Evolutionary conservation across 345 rosid genomes (phyloP).

Genomic region (Corchorus capsularis): DNA sequence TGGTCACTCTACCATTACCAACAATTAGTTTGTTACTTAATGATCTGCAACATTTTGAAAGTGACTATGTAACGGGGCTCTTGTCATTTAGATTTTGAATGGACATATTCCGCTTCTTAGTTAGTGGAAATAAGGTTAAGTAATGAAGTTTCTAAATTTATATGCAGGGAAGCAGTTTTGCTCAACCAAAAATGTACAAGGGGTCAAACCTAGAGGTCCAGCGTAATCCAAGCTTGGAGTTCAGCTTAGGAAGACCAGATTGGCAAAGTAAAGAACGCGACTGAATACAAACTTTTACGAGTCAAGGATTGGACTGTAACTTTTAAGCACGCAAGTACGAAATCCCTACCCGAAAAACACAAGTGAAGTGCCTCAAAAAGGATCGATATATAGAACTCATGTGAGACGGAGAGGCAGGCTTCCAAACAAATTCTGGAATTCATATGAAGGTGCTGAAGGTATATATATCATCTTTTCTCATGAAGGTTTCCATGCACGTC

Average conservation of each 20-base stretch:
- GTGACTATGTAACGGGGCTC: not conserved
- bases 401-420: no score
- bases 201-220: constrained; percentile 19
- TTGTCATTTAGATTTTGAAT: not conserved
- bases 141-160: not conserved
- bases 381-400: no score
- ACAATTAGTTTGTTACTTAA: no score
- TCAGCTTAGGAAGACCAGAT: constrained; percentile 44
- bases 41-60: not conserved
- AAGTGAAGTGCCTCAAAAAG: no score
- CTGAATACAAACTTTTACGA: not conserved
- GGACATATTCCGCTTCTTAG: not conserved
- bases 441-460: not conserved
- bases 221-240: constrained; percentile 44
- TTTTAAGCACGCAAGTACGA: no score
- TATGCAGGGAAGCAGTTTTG: constrained; percentile 36
- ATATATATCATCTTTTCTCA: not conserved
- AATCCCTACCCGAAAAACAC: no score
- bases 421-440: no score
- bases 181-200: constrained; percentile 15
- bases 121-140: no score
- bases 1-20: no score
- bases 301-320: not conserved
- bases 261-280: constrained; percentile 30
- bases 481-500: not conserved